A percentile compares a stretch with the other conserved stretches of the same genome.
phyloP scores from a whole-genome alignment of 257 asterid genomes.

The Plectranthus barbatus region DNA sequence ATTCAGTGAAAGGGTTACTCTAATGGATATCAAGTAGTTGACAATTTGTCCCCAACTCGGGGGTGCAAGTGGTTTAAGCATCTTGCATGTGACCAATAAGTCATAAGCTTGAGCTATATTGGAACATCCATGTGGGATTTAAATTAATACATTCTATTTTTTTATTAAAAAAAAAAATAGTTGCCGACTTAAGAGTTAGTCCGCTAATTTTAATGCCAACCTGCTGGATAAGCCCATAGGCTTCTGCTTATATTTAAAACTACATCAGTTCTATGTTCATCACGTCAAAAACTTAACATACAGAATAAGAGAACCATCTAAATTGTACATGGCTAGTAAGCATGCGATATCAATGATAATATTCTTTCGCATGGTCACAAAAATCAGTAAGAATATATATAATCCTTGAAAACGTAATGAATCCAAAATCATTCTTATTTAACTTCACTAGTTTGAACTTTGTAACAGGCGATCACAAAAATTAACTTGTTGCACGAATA shows the following conservation, averaged over 20 bases:
- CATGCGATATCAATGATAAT: neutral
- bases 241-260: neutral
- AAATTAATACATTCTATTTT: too few species aligned
- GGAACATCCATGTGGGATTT: too few species aligned
- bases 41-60: too few species aligned
- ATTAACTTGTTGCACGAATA: slow-evolving; percentile 1
- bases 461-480: neutral
- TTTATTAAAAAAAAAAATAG: too few species aligned
- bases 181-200: neutral
- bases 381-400: neutral
- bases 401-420: neutral
- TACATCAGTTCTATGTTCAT: neutral
- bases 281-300: neutral
- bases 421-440: neutral
- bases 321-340: neutral
- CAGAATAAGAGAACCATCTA: neutral
- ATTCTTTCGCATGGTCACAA: slow-evolving; percentile 1
- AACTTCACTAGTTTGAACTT: neutral
- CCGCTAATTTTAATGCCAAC: neutral
- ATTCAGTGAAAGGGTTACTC: neutral
- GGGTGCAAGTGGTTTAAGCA: too few species aligned
- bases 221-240: neutral
- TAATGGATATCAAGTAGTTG: too few species aligned
- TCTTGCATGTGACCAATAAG: too few species aligned
- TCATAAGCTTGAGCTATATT: too few species aligned